Evolutionary conservation across 2,329 filamentous ascomycete genomes (phyloP), one percentile per base, ranked within the genome.

Genomic region (Capronia coronata): DNA sequence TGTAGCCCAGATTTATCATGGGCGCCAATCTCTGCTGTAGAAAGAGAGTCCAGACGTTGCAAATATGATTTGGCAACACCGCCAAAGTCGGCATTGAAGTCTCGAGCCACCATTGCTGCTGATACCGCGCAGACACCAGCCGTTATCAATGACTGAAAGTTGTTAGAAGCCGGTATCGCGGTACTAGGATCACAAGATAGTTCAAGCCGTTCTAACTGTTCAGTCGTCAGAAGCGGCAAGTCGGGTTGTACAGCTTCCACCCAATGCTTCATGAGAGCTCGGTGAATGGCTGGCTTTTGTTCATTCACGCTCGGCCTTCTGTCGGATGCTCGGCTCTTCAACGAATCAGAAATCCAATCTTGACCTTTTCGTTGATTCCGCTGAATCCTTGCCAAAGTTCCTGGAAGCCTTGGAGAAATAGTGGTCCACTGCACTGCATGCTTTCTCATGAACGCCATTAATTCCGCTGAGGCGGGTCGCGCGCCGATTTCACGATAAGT

Each of bases 91-190:
- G 38, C 16, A 41, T 27, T 23, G 38, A 10, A 41, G 16, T 41
- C 38, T 14, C 38, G 38, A 27, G 38, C 38, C 21, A 41, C 6
- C 38, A 41, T 22, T 2, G 38, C 38, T n/a, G 38, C 38, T 9
- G 38, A 41, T 8, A 41, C 38, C 16, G 38, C n/a, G 18, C 23
- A 41, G 38, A 41, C 19, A 22, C 38, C 38, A 16, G 38, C 38
- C 23, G 38, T 10, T 16, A 41, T 41, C 3, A 21, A 13, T 11
- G 18, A 3, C 19, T 25, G 2, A 5, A 41, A 10, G 1, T 13
- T 41, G 7, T 2, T 6, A 6, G 30, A 34, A 1, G 9, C 8
- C n/a, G 9, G 8, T 6, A 14, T 5, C 6, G 9, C 30, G 1
- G 30, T 5, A 5, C 9, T 34, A 2, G 8, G 30, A 34, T 6